phyloP scores from a whole-genome alignment of 2,329 filamentous ascomycete species.

The Immersiporthe knoxdaviesiana region DNA sequence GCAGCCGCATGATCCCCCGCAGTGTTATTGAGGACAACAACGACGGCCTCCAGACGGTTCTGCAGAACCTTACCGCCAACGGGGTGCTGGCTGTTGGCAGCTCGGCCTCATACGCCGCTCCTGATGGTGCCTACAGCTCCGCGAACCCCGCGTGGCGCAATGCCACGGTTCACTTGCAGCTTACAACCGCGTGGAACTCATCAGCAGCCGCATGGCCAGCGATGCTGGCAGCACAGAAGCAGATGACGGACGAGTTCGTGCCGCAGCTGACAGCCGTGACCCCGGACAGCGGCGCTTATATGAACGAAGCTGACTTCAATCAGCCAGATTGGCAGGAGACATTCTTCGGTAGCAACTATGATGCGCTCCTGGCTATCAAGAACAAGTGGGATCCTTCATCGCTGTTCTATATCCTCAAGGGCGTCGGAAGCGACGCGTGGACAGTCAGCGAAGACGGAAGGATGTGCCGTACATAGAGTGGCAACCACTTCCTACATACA shows the following conservation, averaged over 20 bases:
- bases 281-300: slow-evolving; percentile 34
- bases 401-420: slow-evolving; percentile 38
- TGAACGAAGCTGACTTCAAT: slow-evolving; percentile 40
- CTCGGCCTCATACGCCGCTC: neutral
- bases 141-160: slow-evolving; percentile 45
- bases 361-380: slow-evolving; percentile 37
- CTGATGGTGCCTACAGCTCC: slow-evolving; percentile 34
- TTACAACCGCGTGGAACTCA: slow-evolving; percentile 36
- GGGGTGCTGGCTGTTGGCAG: slow-evolving; percentile 33
- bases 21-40: slow-evolving; percentile 38
- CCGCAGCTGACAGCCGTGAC: slow-evolving; percentile 35
- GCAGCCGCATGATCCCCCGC: slow-evolving; percentile 43
- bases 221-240: slow-evolving; percentile 32
- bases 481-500: neutral
- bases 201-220: slow-evolving; percentile 5
- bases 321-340: slow-evolving; percentile 38
- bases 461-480: slow-evolving; percentile 31
- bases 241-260: slow-evolving; percentile 39
- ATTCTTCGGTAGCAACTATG: slow-evolving; percentile 40
- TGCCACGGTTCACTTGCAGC: slow-evolving; percentile 39
- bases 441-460: slow-evolving; percentile 43
- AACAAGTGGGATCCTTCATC: slow-evolving; percentile 37
- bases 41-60: slow-evolving; percentile 36
- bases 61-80: slow-evolving; percentile 38
- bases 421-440: slow-evolving; percentile 41